Evolutionary conservation across 2,329 filamentous ascomycete species (phyloP).

Genomic region (Parasarocladium wereldwijsianum): DNA sequence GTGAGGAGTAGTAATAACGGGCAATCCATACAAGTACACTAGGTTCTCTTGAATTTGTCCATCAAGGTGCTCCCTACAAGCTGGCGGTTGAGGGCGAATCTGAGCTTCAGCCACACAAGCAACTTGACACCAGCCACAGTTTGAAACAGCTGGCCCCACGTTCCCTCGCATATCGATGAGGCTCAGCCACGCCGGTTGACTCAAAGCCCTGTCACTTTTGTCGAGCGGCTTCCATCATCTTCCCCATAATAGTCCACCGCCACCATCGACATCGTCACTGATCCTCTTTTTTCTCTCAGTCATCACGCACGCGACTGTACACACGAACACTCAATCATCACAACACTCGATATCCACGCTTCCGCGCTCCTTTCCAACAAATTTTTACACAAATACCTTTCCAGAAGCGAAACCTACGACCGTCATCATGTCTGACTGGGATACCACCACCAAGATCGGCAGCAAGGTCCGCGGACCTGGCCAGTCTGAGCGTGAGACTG

Average conservation of each 20-base stretch:
- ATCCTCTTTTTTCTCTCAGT: slow-evolving; percentile 4
- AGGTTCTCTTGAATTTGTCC: too few relatives aligned
- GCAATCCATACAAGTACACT: too few relatives aligned
- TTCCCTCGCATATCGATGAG: slow-evolving; percentile 9
- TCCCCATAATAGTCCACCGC: slow-evolving; percentile 11
- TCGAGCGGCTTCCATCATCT: slow-evolving; percentile 15
- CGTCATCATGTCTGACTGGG: slow-evolving; percentile 64
- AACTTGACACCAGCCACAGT: slow-evolving; percentile 1
- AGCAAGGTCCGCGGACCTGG: slow-evolving; percentile 63
- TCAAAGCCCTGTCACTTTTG: slow-evolving; percentile 13
- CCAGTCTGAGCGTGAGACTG: slow-evolving; percentile 60
- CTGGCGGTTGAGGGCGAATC: too few relatives aligned
- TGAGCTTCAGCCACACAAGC: too few relatives aligned
- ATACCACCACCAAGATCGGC: slow-evolving; percentile 82
- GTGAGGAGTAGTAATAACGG: too few relatives aligned
- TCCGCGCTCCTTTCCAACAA: not conserved
- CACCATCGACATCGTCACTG: slow-evolving; percentile 6
- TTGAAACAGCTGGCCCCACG: slow-evolving; percentile 5
- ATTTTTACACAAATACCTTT: slow-evolving; percentile 3
- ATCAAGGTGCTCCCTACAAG: too few relatives aligned
- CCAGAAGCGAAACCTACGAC: slow-evolving; percentile 11
- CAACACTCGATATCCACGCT: slow-evolving; percentile 1
- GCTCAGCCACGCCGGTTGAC: slow-evolving; percentile 20
- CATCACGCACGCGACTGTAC: not conserved
- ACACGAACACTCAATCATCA: too few relatives aligned